Evolutionary conservation across 805 yeast genomes (phyloP).

Genomic region (Aciculoconidium aculeatum): DNA sequence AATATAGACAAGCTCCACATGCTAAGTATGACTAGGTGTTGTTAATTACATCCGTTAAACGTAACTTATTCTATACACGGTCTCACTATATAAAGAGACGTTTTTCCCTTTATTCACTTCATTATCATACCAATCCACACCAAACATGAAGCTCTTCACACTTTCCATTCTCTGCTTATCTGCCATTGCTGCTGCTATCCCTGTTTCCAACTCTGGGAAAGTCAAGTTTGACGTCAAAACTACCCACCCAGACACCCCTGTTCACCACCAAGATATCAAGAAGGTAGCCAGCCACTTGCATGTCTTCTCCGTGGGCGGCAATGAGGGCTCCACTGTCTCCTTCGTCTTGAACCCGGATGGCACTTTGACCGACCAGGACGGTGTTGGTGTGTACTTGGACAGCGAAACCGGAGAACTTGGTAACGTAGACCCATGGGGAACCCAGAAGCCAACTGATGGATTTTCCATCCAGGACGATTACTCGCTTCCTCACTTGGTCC

Average conservation of each 20-base stretch:
- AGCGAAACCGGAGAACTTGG: constrained; percentile 24
- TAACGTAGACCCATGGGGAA: constrained; percentile 22
- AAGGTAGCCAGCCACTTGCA: constrained; percentile 23
- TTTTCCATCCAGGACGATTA: constrained; percentile 33
- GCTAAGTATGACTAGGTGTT: too few species aligned
- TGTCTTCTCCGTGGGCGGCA: constrained; percentile 27
- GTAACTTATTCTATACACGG: too few species aligned
- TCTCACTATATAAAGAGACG: too few species aligned
- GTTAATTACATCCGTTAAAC: too few species aligned
- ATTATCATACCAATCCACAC: too few species aligned
- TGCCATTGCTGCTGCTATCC: too few species aligned
- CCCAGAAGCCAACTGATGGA: constrained; percentile 26
- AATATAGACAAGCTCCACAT: too few species aligned
- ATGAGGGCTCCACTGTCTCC: constrained; percentile 16
- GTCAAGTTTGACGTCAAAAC: constrained; percentile 12
- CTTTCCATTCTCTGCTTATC: too few species aligned
- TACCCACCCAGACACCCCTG: constrained; percentile 15
- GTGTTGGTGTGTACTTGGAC: constrained; percentile 20
- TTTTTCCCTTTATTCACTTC: too few species aligned
- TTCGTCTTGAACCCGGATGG: constrained; percentile 18
- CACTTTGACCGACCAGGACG: constrained; percentile 22
- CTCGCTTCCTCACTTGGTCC: constrained; percentile 29
- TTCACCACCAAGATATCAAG: constrained; percentile 18
- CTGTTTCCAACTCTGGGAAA: too few species aligned
- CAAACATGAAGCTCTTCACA: too few species aligned